Base-by-base conservation (phyloP, 1,139 yeast genomes). In the Spencermartinsiella ligniputridi region DNA sequence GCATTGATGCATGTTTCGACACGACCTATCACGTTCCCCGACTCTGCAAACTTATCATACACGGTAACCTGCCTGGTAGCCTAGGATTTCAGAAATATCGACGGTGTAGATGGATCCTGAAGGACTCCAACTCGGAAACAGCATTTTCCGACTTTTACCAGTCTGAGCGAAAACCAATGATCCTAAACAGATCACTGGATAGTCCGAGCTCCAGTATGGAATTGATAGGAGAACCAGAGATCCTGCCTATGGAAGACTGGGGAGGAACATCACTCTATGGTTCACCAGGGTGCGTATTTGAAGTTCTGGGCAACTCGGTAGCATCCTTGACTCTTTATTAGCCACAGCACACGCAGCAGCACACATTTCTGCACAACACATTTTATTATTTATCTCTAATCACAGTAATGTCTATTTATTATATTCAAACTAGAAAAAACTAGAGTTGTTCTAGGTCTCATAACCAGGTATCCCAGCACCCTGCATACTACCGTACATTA, bases 1-100 rank as follows among this genome's bases (percentile, higher is more conserved):
- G 67, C 1, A 32, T 63, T 32, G 67, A 63, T 40, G 46, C 63
- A 13, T 57, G 64, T 41, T 62, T 63, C 42, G 61, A 54, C 35
- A 56, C 63, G 1, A 38, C 51, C 12, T 36, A 41, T 11, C 45
- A 45, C 19, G 49, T 50, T 36, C 53, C 63, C 3, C 46, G 50
- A 4, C 62, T 60, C 19, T 54, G 56, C 39, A 63, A 62, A 47
- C 37, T 62, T 9, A 52, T 62, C 13, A 25, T 62, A 3, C 67
- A 62, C 41, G 63, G 65, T 19, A 63, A 63, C 47, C 45, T 62
- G 15, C 67, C 67, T 2, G 62, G 62, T 3, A 51, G 63, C 16
- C 48, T 59, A 18, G 44, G 52, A 3, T 63, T 63, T 41, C 62
- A 58, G 37, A 58, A 53, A 41, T 61, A 61, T 39, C 50, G 49